Evolutionary conservation across 116 monocot species (phyloP).

Genomic region (Papilionanthe hybrid): DNA sequence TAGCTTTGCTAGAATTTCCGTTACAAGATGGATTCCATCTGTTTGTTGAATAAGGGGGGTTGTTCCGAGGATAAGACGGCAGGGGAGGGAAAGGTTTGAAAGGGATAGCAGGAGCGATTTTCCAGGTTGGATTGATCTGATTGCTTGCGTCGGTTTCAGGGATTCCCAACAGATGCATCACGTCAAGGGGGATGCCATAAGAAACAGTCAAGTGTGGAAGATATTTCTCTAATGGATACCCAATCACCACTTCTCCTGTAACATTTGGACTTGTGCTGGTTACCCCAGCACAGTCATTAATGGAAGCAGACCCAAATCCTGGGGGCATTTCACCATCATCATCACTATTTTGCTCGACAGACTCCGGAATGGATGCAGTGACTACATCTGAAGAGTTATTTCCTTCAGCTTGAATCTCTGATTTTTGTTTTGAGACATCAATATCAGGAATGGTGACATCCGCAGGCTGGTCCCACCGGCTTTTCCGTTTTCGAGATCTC

Average conservation of each 20-base stretch:
- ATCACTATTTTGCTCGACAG: background rate
- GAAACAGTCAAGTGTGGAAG: conserved; percentile 34
- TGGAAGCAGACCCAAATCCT: conserved; percentile 28
- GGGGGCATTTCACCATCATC: conserved; percentile 19
- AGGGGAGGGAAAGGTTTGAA: conserved; percentile 68
- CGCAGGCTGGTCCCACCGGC: conserved; percentile 47
- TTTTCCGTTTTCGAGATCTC: conserved; percentile 48
- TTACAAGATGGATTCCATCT: background rate
- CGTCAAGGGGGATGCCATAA: conserved; percentile 45
- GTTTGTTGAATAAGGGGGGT: conserved; percentile 1
- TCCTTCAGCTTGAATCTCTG: background rate
- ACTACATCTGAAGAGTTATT: conserved; percentile 5
- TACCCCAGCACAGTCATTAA: background rate
- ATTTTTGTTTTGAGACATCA: conserved; percentile 7
- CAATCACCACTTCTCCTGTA: conserved; percentile 23
- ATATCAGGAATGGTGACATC: conserved; percentile 14
- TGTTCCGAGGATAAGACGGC: conserved; percentile 42
- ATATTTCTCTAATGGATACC: conserved; percentile 44
- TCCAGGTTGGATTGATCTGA: conserved; percentile 19
- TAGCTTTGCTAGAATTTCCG: background rate
- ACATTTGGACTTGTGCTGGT: background rate
- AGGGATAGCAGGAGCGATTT: conserved; percentile 60
- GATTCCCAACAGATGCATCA: conserved; percentile 39
- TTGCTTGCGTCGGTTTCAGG: conserved; percentile 11
- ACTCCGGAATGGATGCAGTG: background rate